Percentiles rank a stretch among this genome's conserved stretches.
phyloP scores from a whole-genome alignment of 331 rosid species.

The Cydonia oblonga region DNA sequence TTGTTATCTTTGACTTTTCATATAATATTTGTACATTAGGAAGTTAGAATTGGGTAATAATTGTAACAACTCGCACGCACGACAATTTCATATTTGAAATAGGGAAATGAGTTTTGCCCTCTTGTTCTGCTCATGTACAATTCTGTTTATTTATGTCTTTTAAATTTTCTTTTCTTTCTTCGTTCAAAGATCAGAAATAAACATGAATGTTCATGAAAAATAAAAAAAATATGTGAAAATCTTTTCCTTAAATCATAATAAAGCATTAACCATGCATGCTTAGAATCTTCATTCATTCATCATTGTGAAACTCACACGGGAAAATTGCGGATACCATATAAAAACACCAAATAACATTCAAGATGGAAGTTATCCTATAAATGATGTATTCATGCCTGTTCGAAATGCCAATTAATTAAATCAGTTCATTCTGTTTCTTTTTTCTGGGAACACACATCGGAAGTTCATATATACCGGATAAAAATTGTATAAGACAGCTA shows the following conservation, averaged over 20 bases:
- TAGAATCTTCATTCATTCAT: background rate
- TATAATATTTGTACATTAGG: background rate
- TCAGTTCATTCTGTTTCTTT: background rate
- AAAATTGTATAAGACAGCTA: background rate
- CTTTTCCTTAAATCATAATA: background rate
- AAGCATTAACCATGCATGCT: background rate
- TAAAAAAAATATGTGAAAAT: background rate
- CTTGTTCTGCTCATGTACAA: too few species aligned
- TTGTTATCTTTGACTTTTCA: background rate
- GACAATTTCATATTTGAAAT: background rate
- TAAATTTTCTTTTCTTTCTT: too few species aligned
- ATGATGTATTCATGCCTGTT: too few species aligned
- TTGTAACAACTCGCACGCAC: background rate
- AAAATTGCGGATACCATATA: background rate
- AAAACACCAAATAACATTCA: too few species aligned
- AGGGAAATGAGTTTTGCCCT: background rate
- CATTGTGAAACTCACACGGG: background rate
- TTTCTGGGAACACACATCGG: background rate
- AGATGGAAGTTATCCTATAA: too few species aligned
- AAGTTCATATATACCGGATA: background rate
- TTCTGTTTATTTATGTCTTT: too few species aligned
- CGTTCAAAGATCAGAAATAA: too few species aligned
- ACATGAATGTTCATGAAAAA: too few species aligned
- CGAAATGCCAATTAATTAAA: too few species aligned
- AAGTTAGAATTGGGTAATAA: too few species aligned